Conservation (phyloP, 2,329 filamentous ascomycete genomes). For the Sporothrix variecibatus region DNA sequence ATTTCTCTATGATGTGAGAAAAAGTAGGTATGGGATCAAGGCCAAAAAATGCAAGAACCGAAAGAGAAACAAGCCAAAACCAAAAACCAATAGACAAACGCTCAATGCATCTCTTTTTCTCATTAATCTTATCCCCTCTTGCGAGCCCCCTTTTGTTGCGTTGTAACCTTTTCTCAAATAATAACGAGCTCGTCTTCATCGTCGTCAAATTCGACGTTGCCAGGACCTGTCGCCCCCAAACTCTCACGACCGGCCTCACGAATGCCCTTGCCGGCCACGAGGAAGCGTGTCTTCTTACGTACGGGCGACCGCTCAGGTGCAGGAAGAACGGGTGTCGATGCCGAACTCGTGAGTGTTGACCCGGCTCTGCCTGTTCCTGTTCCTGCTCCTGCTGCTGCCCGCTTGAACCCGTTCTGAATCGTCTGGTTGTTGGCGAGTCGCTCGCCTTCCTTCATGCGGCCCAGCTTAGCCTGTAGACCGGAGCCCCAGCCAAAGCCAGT, state of each 20-base stretch:
- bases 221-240: conserved; percentile 49
- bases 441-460: conserved; percentile 62
- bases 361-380: conserved; percentile 18
- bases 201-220: conserved; percentile 39
- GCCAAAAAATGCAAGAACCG: not conserved
- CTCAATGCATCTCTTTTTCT: conserved; percentile 19
- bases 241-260: conserved; percentile 76
- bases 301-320: conserved; percentile 48
- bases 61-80: not conserved
- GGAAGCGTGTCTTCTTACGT: conserved; percentile 76
- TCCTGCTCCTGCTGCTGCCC: not conserved
- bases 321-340: conserved; percentile 21
- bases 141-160: not conserved
- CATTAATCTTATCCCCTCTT: not conserved
- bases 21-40: not conserved
- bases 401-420: conserved; percentile 19
- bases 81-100: not conserved
- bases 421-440: conserved; percentile 34
- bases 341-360: conserved; percentile 17
- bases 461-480: conserved; percentile 56
- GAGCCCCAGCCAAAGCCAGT: conserved; percentile 59
- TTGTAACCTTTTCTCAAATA: conserved; percentile 35
- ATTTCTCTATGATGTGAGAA: not conserved
- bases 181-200: conserved; percentile 56
- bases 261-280: conserved; percentile 75